These are phyloP conservation scores for Dendrobium nobile DNA, from an alignment of 106 monocot genomes.

Conservation along the genomic window DNA sequence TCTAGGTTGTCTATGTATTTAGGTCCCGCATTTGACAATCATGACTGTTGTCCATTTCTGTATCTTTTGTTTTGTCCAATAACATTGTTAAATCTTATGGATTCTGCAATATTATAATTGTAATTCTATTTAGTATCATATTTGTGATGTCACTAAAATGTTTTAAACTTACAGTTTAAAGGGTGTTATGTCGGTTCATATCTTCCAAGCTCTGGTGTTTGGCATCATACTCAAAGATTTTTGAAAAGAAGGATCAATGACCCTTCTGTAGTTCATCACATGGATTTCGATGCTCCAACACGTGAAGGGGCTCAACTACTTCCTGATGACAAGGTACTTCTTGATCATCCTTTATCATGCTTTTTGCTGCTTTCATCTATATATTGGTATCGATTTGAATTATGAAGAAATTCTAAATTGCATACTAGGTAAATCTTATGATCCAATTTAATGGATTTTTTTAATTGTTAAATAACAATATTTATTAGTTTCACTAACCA, in stretches of 20 bases:
- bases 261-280: conserved; percentile 51
- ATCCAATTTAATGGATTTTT: not conserved
- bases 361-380: not conserved
- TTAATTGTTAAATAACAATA: not conserved
- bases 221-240: conserved; percentile 92
- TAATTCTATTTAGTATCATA: not conserved
- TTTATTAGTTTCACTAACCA: not conserved
- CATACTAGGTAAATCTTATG: not conserved
- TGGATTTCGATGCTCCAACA: conserved; percentile 99
- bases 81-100: not conserved
- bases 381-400: not conserved
- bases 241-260: conserved; percentile 57
- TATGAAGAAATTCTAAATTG: not conserved
- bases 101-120: not conserved
- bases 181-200: conserved; percentile 98
- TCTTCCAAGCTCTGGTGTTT: conserved; percentile 91
- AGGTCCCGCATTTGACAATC: not conserved
- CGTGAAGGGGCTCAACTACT: conserved; percentile 70
- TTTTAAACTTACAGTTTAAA: conserved; percentile 42
- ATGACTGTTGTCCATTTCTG: not conserved
- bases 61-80: not conserved
- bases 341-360: not conserved
- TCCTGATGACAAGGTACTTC: conserved; percentile 72
- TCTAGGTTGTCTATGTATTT: not conserved
- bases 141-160: not conserved